Evolutionary conservation across 2,329 filamentous ascomycete genomes (phyloP), one percentile per base, ranked within the genome.

Genomic region (Cladorrhinum sp.): DNA sequence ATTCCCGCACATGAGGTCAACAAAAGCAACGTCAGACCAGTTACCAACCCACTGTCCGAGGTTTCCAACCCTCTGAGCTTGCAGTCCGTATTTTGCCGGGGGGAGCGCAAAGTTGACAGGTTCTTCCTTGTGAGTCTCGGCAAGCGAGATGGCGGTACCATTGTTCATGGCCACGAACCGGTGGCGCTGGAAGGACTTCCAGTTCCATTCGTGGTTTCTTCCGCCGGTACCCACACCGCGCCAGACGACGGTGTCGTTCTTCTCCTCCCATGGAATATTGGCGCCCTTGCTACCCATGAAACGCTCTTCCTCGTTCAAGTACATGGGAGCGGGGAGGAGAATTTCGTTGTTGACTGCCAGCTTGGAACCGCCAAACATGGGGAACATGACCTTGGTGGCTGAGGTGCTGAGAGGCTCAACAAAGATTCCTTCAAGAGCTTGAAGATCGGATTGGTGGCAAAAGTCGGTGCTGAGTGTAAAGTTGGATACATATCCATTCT

Each of bases 121-220:
- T 3, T 70, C 65, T 62, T 78, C 73, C 6, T 67, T 57, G 12
- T 74, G 74, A 2, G 73, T 68, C 65, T 87, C 82, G 2, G 82
- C 82, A 6, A 73, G 69, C 5, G 69, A 68, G 3, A 89, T 77
- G 60, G 79, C 80, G 7, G 86, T 89, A 10, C 78, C 82, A 67
- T 92, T 92, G 69, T 87, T 82, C 86, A 92, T 89, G 51, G 85
- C 79, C 1, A 91, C 82, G 69, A 92, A 90, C 1, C 90, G 86
- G 69, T 92, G 89, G 2, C 89, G 84, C 65, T 92, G 89, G 69
- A 91, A 92, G 0, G 85, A 82, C 10, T 79, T 82, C 89, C 89
- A 92, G 67, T 86, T 91, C 26, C 80, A 67, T 71, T 78, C 68
- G 65, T 79, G 75, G 65, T 89, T 86, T 42, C 75, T 74, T 1